Evolutionary conservation across 176 grass and related monocot species (phyloP), one percentile per base, ranked within the genome.

Genomic region (Elymus sibiricus): DNA sequence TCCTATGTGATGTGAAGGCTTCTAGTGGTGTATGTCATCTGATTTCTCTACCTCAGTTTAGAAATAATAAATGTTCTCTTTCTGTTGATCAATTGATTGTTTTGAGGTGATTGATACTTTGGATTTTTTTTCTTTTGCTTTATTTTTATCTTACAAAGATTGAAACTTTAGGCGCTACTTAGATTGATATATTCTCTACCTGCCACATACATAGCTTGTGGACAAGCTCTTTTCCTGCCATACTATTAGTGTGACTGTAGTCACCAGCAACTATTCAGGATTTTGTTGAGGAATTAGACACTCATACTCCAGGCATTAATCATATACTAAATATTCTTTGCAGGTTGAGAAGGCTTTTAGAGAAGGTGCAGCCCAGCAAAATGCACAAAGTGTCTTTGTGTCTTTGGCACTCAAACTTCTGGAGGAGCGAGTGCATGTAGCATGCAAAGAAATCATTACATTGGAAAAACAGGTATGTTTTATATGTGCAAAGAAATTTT

Each of bases 281-380:
- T 78, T 63, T 63, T 27, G 64, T 46, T 56, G n/a, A 79, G 86
- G 81, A 84, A 80, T 25, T 31, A 17, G 26, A 46, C n/a, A 29
- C 34, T 39, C 16, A 28, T 38, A 78, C 32, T 55, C 17, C 32
- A 73, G 78, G 43, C 19, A 38, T 79, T 70, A 40, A 59, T 42
- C 64, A 68, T 53, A 49, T 77, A 78, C 27, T 89, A 67, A 95
- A 24, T 72, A 60, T 79, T 86, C 11, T 64, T 88, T 79, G 78
- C 82, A 98, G 95, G 89, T 95, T 80, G 95, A 98, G 79, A 98
- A 98, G 73, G 95, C 95, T 68, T 98, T 98, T 80, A 95, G 95
- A 88, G 94, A 99, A 94, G 97, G 92, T 34, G 94, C 94, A 21
- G 94, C 97, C 24, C 90, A 92, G 29, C 97, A 96, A 93, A 96